These are phyloP conservation scores for Coemansia sp. DNA, from an alignment of 192 early-diverging fungal genomes.

Conservation along the genomic window DNA sequence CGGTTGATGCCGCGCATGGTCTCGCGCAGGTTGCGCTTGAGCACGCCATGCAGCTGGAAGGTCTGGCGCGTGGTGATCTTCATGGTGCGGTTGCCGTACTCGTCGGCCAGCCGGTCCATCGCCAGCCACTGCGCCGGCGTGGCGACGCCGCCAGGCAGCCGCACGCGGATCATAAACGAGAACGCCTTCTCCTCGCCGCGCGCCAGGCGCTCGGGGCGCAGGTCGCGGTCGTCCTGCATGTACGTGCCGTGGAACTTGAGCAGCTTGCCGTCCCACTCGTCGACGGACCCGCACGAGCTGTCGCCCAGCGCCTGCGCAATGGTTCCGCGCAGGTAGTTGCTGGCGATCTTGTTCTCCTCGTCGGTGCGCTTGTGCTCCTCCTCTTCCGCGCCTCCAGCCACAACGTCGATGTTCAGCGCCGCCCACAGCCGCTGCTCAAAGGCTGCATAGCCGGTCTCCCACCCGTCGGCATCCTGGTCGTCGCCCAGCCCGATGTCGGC, in stretches of 20 bases:
- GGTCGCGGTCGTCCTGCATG: slow-evolving; percentile 95
- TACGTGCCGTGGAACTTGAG: slow-evolving; percentile 98
- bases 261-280: slow-evolving; percentile 89
- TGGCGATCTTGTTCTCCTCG: slow-evolving; percentile 90
- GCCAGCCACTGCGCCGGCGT: slow-evolving; percentile 89
- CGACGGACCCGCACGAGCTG: slow-evolving; percentile 77
- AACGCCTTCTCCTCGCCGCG: slow-evolving; percentile 90
- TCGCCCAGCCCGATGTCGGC: slow-evolving; percentile 78
- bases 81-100: slow-evolving; percentile 83
- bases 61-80: slow-evolving; percentile 97
- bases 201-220: slow-evolving; percentile 80
- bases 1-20: slow-evolving; percentile 90
- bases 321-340: slow-evolving; percentile 92
- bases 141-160: slow-evolving; percentile 89
- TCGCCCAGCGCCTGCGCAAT: slow-evolving; percentile 86
- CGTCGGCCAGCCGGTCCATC: slow-evolving; percentile 90
- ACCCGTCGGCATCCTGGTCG: slow-evolving; percentile 94
- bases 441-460: slow-evolving; percentile 74
- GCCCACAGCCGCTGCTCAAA: slow-evolving; percentile 87
- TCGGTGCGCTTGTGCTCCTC: slow-evolving; percentile 72
- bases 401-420: slow-evolving; percentile 73
- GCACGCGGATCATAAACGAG: slow-evolving; percentile 96
- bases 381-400: slow-evolving; percentile 58
- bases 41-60: slow-evolving; percentile 95
- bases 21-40: slow-evolving; percentile 87